Percentiles rank a stretch among this genome's conserved stretches.
These are phyloP conservation scores for Phascolomyces articulosus DNA, from an alignment of 371 early-diverging fungal species.

Conservation along the genomic window DNA sequence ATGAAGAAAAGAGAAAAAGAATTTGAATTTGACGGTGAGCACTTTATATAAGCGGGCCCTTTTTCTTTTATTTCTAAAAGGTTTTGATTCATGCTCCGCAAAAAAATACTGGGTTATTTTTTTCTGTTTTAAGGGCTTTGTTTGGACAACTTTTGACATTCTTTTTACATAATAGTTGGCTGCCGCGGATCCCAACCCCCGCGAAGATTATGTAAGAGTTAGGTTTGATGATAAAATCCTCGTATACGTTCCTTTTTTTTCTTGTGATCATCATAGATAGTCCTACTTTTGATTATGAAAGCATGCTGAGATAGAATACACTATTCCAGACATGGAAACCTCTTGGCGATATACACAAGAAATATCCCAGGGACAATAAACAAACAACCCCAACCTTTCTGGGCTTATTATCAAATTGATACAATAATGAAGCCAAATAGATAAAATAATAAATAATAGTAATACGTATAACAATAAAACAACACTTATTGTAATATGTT, in stretches of 20 bases:
- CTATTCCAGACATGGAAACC: no score
- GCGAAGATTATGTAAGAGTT: not conserved
- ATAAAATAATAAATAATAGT: no score
- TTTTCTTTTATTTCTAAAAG: not conserved
- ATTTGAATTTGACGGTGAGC: no score
- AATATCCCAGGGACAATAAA: no score
- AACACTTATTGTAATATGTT: no score
- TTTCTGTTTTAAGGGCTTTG: not conserved
- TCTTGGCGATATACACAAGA: no score
- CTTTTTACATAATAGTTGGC: not conserved
- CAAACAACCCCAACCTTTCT: no score
- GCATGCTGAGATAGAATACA: not conserved
- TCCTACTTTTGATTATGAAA: not conserved
- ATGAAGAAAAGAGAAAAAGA: not conserved
- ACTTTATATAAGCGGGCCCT: constrained; percentile 6
- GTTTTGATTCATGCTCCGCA: not conserved
- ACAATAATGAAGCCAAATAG: no score
- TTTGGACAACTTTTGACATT: not conserved
- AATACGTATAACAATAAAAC: no score
- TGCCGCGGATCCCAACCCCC: constrained; percentile 1
- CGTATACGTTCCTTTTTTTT: not conserved
- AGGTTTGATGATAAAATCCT: not conserved
- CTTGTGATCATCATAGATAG: not conserved
- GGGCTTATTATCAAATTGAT: no score
- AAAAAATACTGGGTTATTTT: not conserved